Evolutionary conservation across 2,329 filamentous ascomycete genomes (phyloP).

Genomic region (Sclerotinia sclerotiorum): DNA sequence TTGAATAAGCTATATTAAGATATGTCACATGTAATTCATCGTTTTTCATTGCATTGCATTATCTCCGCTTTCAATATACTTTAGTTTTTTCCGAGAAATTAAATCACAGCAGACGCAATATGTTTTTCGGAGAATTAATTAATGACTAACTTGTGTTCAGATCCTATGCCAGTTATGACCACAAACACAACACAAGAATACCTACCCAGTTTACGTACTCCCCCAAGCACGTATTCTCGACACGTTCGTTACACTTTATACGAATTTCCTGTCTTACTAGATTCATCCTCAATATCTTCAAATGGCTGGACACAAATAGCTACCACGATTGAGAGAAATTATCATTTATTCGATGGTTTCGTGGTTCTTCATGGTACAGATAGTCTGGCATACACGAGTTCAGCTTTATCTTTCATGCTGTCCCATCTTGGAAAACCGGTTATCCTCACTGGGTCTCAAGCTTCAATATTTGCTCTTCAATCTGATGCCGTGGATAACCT

Average conservation of each 20-base stretch:
- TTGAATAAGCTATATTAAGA: conserved; percentile 1
- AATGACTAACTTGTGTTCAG: conserved; percentile 26
- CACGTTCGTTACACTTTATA: conserved; percentile 66
- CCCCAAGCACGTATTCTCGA: conserved; percentile 61
- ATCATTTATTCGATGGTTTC: conserved; percentile 68
- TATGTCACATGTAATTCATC: not conserved
- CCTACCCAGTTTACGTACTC: conserved; percentile 52
- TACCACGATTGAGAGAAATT: conserved; percentile 58
- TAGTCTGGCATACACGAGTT: conserved; percentile 67
- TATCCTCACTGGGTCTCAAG: conserved; percentile 63
- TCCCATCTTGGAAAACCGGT: conserved; percentile 71
- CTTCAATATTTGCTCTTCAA: conserved; percentile 69
- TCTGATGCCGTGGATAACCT: conserved; percentile 72
- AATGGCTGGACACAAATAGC: conserved; percentile 71
- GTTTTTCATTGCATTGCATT: conserved; percentile 17
- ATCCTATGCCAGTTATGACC: conserved; percentile 39
- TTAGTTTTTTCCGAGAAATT: not conserved
- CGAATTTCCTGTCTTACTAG: conserved; percentile 67
- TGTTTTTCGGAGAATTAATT: conserved; percentile 8
- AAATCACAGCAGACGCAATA: conserved; percentile 10
- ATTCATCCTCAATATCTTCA: conserved; percentile 70
- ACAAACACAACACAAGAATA: conserved; percentile 33
- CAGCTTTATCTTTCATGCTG: conserved; percentile 72
- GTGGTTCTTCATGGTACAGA: conserved; percentile 73
- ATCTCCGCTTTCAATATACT: conserved; percentile 4